phyloP scores from a whole-genome alignment of 768 basidiomycete genomes.

The Coprinopsis strossmayeri region DNA sequence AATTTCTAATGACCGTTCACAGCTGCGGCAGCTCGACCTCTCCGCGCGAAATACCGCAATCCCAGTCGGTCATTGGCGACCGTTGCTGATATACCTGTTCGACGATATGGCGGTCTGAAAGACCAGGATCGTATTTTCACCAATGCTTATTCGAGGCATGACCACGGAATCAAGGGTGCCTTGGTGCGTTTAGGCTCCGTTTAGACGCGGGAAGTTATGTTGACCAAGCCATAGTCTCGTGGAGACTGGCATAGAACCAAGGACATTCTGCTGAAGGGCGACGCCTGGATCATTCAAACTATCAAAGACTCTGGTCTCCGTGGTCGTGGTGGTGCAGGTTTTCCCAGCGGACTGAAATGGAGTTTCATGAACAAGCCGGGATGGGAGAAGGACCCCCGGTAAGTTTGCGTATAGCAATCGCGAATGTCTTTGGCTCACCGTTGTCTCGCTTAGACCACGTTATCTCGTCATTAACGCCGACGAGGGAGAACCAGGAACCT shows the following conservation, averaged over 20 bases:
- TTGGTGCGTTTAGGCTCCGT: constrained; percentile 64
- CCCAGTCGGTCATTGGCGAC: constrained; percentile 55
- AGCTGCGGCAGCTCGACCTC: constrained; percentile 22
- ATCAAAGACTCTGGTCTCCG: constrained; percentile 95
- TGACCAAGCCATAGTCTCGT: constrained; percentile 50
- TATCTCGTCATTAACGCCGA: constrained; percentile 98
- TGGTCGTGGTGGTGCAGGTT: constrained; percentile 95
- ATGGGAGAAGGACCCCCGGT: constrained; percentile 93
- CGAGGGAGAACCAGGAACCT: constrained; percentile 97
- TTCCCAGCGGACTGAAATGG: constrained; percentile 96
- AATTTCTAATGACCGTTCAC: neutral
- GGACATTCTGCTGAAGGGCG: constrained; percentile 91
- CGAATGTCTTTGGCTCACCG: constrained; percentile 3
- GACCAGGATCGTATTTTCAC: constrained; percentile 95
- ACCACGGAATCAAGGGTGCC: constrained; percentile 91
- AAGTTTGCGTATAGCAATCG: constrained; percentile 11
- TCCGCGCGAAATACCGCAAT: constrained; percentile 29
- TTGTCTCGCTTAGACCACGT: constrained; percentile 55
- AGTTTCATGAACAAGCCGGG: constrained; percentile 99
- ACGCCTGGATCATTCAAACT: constrained; percentile 93
- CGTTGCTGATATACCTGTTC: constrained; percentile 76
- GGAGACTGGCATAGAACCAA: constrained; percentile 99
- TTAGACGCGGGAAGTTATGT: neutral
- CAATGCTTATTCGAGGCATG: constrained; percentile 82
- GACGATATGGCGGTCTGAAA: constrained; percentile 88